Evolutionary conservation across 2,329 filamentous ascomycete species (phyloP), one percentile per base, ranked within the genome.

Genomic region (Salinomyces thailandicus): DNA sequence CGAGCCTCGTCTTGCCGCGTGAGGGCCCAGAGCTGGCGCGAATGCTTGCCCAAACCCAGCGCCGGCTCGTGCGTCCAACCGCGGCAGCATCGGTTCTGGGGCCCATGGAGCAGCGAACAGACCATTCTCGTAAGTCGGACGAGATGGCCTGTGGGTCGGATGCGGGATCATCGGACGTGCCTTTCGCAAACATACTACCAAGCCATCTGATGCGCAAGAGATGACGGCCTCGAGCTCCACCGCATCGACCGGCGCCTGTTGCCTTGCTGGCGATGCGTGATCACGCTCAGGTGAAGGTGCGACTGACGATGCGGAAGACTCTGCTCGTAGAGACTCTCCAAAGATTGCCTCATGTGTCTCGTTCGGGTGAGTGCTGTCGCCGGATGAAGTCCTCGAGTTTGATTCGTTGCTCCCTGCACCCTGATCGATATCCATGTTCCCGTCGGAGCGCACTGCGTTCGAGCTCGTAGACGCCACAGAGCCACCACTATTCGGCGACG

Each of bases 161-260:
- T 67, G 64, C 3, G 80, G 81, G 31, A 86, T 75, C 5, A 76
- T 69, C 3, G 83, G 79, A 17, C 81, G 73, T 16, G 85, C 85
- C 45, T 73, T 75, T 38, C 85, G 75, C 11, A 93, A 64, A 33
- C 89, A 78, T 5, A 93, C 84, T 2, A 93, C 84, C 1, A 93
- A 66, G 1, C 85, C 85, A 56, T 93, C 85, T 0, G 85, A 93
- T 2, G 85, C 85, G 60, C 85, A 93, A 0, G 85, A 93, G 4
- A 93, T 79, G n/a, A 93, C 84, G 2, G 85, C 85, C 61, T 93
- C 85, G 3, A 93, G 65, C 60, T 93, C 84, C 35, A 85, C 68
- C 1, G 69, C 67, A 11, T 60, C 61, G 14, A 41, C 26, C 9
- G 33, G 47, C 15, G 39, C 35, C 16, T 22, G 35, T 5, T 29